Evolutionary conservation across 192 early-diverging fungal genomes (phyloP), one percentile per base, ranked within the genome.

Genomic region (Oehlia diaphana): DNA sequence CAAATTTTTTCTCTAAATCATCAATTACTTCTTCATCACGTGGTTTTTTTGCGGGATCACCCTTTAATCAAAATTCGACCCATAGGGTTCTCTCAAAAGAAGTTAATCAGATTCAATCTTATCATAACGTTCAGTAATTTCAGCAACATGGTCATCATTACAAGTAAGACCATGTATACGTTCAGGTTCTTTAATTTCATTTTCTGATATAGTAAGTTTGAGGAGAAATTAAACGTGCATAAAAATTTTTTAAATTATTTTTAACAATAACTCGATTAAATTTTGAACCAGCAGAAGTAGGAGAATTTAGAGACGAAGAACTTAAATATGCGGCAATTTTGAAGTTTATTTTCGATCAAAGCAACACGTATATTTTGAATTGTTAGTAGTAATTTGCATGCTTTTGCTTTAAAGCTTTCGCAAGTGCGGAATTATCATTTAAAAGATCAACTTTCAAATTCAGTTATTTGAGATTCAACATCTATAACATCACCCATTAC

Each of bases 271-370:
- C 23, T 19, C 76, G 63, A 58, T 78, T 66, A 68, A 78, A 78
- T 66, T 78, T 66, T 1, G 76, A 78, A 33, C 62, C 65, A 66
- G 76, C 50, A 42, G 76, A 77, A 66, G 63, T 77, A 19, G 76
- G 76, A 16, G 76, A 78, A 58, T 33, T 53, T 13, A 66, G 76
- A 78, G 65, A 68, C 33, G 76, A 78, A 23, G 76, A 66, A 69
- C 76, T 78, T 66, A 69, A 58, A 69, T 78, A 78, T 9, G 76
- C 76, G 10, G 76, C 76, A 66, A 78, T 78, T n/a, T 61, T 78
- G 65, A 78, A 69, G 66, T 78, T n/a, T 66, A 58, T 68, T 68
- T 69, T 78, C 64, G 5, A 44, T 42, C 16, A 78, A 16, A 49
- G 65, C 76, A 53, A 68, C 33, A 28, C 65, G 33, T 1, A 78